A percentile compares a stretch with the other conserved stretches of the same genome.
Evolutionary conservation across 345 rosid species (phyloP).

Genomic region (Citrus sp.): DNA sequence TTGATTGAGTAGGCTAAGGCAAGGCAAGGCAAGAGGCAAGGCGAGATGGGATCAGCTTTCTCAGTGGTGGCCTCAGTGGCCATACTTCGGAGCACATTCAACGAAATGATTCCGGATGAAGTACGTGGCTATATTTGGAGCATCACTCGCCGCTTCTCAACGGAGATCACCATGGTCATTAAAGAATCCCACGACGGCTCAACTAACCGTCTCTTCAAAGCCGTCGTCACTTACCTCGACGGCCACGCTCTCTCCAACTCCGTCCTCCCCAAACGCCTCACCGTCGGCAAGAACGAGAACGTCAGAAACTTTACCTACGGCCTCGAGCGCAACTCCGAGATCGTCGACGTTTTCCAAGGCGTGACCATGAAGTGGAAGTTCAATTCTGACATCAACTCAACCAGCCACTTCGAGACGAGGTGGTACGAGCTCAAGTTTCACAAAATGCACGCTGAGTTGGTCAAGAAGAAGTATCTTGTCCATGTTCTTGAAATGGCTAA

Average conservation of each 20-base stretch:
- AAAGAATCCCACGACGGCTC: constrained; percentile 35
- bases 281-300: constrained; percentile 34
- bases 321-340: constrained; percentile 26
- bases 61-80: constrained; percentile 35
- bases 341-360: constrained; percentile 29
- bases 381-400: constrained; percentile 12
- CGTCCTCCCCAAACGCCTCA: constrained; percentile 20
- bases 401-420: constrained; percentile 9
- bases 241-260: constrained; percentile 11
- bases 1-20: no score
- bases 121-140: constrained; percentile 17
- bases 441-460: constrained; percentile 22
- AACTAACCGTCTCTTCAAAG: constrained; percentile 32
- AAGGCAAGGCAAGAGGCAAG: no score
- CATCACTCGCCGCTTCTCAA: constrained; percentile 27
- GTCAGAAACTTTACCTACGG: constrained; percentile 25
- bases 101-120: constrained; percentile 29
- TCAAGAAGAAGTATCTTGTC: constrained; percentile 28
- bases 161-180: constrained; percentile 28
- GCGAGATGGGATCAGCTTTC: constrained; percentile 16
- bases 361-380: constrained; percentile 35
- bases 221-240: constrained; percentile 26
- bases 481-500: constrained; percentile 34
- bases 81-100: constrained; percentile 31
- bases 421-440: constrained; percentile 41